Base-by-base conservation (phyloP, 73 alveolate species). In the Uronychia setigera region DNA sequence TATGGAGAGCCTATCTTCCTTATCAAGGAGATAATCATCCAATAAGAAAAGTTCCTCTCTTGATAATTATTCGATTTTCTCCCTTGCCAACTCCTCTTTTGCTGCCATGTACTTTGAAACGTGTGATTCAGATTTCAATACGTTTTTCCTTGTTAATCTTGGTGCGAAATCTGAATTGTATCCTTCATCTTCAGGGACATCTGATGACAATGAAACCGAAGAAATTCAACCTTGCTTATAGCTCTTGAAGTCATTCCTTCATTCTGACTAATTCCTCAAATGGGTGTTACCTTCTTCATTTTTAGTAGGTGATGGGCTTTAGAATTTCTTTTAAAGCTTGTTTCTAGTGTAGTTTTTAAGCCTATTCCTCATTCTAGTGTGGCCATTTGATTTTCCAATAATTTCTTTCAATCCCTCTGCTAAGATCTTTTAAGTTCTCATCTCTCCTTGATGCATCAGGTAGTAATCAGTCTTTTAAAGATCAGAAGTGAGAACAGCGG, bases 241-340 rank as follows among this genome's bases (percentile, higher is more conserved):
- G 67, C 19, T 46, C 19, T 46, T 46, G 19, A n/a, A n/a, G n/a
- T n/a, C n/a, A n/a, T n/a, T n/a, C n/a, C n/a, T n/a, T n/a, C n/a
- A n/a, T n/a, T n/a, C n/a, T n/a, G n/a, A n/a, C n/a, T n/a, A n/a
- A n/a, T n/a, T n/a, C n/a, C n/a, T n/a, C n/a, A n/a, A n/a, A n/a
- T n/a, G n/a, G n/a, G n/a, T n/a, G n/a, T n/a, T n/a, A n/a, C n/a
- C n/a, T n/a, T n/a, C n/a, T n/a, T n/a, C n/a, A n/a, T n/a, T n/a
- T n/a, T n/a, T n/a, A n/a, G n/a, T n/a, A n/a, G n/a, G n/a, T n/a
- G 67, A 46, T 46, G 67, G 67, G 67, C 67, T 46, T 46, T 19
- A 11, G 19, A 19, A 46, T 19, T 46, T 46, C 67, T 46, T 46
- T 46, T 5, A 46, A 46, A 5, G 5, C 67, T 46, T 46, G 5